These are phyloP conservation scores for Pseudohalonectria lignicola DNA, from an alignment of 2,329 filamentous ascomycete genomes.

Conservation along the genomic window DNA sequence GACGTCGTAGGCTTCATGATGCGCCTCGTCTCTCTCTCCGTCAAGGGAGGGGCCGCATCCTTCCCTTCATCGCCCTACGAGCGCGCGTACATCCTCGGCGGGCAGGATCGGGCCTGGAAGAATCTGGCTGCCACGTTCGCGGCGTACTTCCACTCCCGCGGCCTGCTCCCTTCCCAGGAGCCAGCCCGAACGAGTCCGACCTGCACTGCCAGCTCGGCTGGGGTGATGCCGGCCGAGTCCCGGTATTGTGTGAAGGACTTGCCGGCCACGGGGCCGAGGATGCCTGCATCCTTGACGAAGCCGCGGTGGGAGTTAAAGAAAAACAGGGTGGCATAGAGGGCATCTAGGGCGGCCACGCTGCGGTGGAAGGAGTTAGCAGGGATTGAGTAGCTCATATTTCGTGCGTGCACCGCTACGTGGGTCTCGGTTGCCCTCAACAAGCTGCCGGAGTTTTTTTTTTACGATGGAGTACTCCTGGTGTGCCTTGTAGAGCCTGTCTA, in stretches of 20 bases:
- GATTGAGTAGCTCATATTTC: slow-evolving; percentile 16
- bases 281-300: slow-evolving; percentile 16
- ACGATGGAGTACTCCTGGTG: slow-evolving; percentile 15
- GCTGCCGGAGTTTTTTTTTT: slow-evolving; percentile 12
- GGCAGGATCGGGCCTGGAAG: no score
- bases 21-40: no score
- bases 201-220: slow-evolving; percentile 8
- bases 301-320: slow-evolving; percentile 22
- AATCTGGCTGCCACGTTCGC: no score
- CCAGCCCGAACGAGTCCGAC: slow-evolving; percentile 9
- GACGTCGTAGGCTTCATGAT: no score
- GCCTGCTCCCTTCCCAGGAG: no score
- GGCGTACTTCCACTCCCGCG: no score
- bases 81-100: no score
- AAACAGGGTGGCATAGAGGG: slow-evolving; percentile 22
- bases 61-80: no score
- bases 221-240: slow-evolving; percentile 11
- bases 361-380: slow-evolving; percentile 18
- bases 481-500: slow-evolving; percentile 11
- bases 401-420: slow-evolving; percentile 4
- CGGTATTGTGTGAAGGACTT: slow-evolving; percentile 9
- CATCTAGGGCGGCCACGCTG: slow-evolving; percentile 14
- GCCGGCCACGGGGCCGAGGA: slow-evolving; percentile 18
- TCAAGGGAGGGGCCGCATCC: no score
- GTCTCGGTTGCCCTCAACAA: slow-evolving; percentile 8